phyloP scores from a whole-genome alignment of 768 basidiomycete genomes.

The Lenzites betulinus region DNA sequence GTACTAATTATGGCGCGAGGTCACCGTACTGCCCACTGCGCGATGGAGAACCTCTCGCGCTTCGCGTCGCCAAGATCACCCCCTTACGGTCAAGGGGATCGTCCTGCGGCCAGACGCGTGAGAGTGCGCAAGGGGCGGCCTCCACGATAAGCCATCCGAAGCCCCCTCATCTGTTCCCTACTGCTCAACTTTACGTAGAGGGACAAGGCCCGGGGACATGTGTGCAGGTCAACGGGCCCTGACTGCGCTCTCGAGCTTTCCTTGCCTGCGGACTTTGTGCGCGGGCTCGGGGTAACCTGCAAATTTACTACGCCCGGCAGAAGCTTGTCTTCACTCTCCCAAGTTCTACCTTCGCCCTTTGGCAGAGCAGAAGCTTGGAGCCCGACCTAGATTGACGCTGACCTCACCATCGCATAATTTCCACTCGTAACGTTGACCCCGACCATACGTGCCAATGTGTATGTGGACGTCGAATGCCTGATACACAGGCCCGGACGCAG shows the following conservation, averaged over 20 bases:
- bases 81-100: not conserved
- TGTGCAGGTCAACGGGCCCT: constrained; percentile 6
- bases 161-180: not conserved
- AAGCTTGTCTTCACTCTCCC: not conserved
- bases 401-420: no score
- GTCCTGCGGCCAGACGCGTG: not conserved
- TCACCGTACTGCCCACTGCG: not conserved
- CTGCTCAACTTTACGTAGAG: constrained; percentile 15
- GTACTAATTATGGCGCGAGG: not conserved
- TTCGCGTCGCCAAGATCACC: not conserved
- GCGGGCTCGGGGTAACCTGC: not conserved
- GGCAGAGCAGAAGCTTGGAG: not conserved
- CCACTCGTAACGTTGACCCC: no score
- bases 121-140: not conserved
- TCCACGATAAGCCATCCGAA: constrained; percentile 10
- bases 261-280: not conserved
- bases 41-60: not conserved
- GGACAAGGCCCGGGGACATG: constrained; percentile 1
- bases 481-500: no score
- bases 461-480: no score
- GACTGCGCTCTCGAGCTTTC: not conserved
- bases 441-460: no score
- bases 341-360: not conserved
- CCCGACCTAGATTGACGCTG: not conserved
- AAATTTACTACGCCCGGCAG: not conserved